Evolutionary conservation across 2,329 filamentous ascomycete species (phyloP).

Genomic region (Lasiodiplodia theobromae): DNA sequence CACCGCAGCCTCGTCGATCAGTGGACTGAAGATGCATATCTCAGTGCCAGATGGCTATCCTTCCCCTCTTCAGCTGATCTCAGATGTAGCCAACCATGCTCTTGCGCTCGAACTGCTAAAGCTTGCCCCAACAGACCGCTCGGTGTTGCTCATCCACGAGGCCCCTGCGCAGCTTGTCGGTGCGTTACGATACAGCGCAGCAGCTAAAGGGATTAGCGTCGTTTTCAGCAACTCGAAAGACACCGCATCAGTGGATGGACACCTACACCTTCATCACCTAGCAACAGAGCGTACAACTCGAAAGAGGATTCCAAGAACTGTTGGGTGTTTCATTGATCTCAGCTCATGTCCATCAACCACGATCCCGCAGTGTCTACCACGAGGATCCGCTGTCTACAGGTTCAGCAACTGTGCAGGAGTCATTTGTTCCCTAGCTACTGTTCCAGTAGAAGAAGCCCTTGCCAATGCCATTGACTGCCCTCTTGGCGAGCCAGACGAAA

Average conservation of each 20-base stretch:
- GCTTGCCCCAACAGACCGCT: not conserved
- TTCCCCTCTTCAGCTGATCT: not conserved
- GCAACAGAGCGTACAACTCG: constrained; percentile 1
- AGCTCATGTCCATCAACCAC: not conserved
- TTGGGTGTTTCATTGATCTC: not conserved
- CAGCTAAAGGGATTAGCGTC: not conserved
- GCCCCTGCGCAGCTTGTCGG: not conserved
- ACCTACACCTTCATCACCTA: not conserved
- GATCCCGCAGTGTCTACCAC: not conserved
- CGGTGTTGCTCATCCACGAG: not conserved
- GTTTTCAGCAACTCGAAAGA: not conserved
- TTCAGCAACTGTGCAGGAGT: not conserved
- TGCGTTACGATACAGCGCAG: not conserved
- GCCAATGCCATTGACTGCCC: not conserved
- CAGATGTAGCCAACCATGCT: not conserved
- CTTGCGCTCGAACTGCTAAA: not conserved
- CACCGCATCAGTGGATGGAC: not conserved
- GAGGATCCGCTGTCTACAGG: not conserved
- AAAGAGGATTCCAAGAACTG: not conserved
- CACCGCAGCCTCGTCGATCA: not conserved
- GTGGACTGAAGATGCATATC: not conserved
- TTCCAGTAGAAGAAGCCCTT: not conserved
- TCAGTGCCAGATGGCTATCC: not conserved
- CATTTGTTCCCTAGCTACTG: not conserved
- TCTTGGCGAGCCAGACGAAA: not conserved